These are phyloP conservation scores for Akebia trifoliata DNA, from an alignment of 164 flowering plant species.

Conservation along the genomic window DNA sequence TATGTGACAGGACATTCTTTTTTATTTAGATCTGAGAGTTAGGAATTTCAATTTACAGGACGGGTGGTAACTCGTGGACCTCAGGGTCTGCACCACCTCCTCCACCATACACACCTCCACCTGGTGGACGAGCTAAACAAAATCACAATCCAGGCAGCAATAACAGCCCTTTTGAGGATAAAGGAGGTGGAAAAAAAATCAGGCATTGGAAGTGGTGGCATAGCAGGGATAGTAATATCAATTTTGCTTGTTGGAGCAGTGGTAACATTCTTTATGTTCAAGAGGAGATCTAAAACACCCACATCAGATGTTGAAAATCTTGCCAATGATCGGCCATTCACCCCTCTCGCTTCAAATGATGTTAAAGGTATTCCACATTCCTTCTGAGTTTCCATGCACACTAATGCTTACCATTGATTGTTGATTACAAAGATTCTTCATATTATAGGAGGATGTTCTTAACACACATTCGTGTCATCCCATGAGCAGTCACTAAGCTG, in stretches of 20 bases:
- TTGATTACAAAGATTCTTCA: not conserved
- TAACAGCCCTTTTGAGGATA: conserved; percentile 28
- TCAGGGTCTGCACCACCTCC: conserved; percentile 91
- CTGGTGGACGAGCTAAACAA: conserved; percentile 22
- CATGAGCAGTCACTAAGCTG: no score
- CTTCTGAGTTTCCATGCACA: not conserved
- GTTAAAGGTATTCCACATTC: conserved; percentile 44
- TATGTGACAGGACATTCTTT: not conserved
- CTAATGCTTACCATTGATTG: not conserved
- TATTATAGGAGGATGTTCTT: not conserved
- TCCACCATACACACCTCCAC: conserved; percentile 82
- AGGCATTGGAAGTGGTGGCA: conserved; percentile 70
- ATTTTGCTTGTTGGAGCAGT: conserved; percentile 67
- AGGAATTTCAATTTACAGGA: conserved; percentile 33
- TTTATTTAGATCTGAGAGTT: not conserved
- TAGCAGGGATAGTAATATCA: conserved; percentile 81
- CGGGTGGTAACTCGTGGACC: conserved; percentile 57
- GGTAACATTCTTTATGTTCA: conserved; percentile 71
- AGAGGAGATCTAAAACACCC: conserved; percentile 44
- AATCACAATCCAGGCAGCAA: conserved; percentile 37
- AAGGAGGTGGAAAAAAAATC: conserved; percentile 53
- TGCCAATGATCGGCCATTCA: conserved; percentile 54
- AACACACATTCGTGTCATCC: no score
- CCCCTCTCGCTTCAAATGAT: conserved; percentile 59
- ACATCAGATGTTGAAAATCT: conserved; percentile 61